These are phyloP conservation scores for Naganishia albida DNA, from an alignment of 1,284 basidiomycete genomes.

Conservation along the genomic window DNA sequence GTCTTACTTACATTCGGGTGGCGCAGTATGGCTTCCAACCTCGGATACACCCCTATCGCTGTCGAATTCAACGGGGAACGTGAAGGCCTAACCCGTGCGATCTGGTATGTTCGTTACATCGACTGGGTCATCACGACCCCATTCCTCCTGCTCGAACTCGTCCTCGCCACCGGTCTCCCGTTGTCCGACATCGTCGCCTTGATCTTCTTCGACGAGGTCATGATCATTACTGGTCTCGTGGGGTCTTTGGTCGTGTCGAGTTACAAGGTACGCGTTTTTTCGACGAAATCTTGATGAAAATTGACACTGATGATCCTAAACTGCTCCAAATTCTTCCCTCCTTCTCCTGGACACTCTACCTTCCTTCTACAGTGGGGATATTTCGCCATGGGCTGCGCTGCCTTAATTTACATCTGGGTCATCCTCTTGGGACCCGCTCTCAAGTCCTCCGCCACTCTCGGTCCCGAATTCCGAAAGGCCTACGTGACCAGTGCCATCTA, in stretches of 20 bases:
- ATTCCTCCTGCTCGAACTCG: conserved; percentile 59
- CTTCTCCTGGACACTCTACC: neutral
- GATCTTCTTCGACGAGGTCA: conserved; percentile 60
- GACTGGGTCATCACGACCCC: conserved; percentile 60
- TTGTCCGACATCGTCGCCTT: conserved; percentile 59
- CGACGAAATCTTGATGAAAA: neutral
- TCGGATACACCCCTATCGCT: conserved; percentile 60
- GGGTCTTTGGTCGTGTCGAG: conserved; percentile 58
- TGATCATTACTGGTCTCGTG: conserved; percentile 61
- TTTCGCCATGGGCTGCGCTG: conserved; percentile 56
- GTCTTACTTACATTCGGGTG: too few relatives aligned
- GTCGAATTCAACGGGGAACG: conserved; percentile 57
- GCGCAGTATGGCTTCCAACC: conserved; percentile 64
- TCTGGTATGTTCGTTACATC: conserved; percentile 64
- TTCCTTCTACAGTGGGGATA: conserved; percentile 56
- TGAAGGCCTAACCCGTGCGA: conserved; percentile 55
- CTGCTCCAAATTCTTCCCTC: neutral
- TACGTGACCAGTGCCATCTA: conserved; percentile 56
- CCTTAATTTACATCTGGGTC: conserved; percentile 59
- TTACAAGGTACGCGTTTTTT: conserved; percentile 55
- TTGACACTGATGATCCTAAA: conserved; percentile 18
- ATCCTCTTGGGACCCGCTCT: conserved; percentile 44
- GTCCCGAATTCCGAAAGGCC: conserved; percentile 49
- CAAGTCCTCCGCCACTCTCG: conserved; percentile 23
- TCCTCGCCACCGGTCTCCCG: conserved; percentile 60